Percentiles rank a stretch among this genome's conserved stretches.
Evolutionary conservation across 805 yeast genomes (phyloP).

Genomic region (Candida broadrunensis): DNA sequence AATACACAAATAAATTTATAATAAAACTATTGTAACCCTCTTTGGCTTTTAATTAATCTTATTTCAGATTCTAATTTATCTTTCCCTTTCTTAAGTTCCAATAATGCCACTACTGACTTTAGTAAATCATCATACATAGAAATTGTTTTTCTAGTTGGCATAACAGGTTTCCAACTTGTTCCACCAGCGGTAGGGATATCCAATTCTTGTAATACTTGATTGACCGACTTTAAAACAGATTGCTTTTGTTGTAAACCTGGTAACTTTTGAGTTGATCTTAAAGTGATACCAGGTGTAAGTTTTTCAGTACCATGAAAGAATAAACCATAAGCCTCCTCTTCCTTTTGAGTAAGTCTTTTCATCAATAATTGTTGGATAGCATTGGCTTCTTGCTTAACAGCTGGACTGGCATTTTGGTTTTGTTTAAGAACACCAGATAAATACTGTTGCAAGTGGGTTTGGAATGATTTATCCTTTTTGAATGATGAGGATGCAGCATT

Average conservation of each 20-base stretch:
- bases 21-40: conserved; percentile 22
- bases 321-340: conserved; percentile 83
- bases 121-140: conserved; percentile 73
- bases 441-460: conserved; percentile 45
- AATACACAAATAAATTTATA: background rate
- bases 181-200: conserved; percentile 63
- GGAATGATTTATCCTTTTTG: conserved; percentile 38
- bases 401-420: conserved; percentile 21
- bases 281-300: conserved; percentile 72
- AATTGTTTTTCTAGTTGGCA: conserved; percentile 81
- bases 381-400: conserved; percentile 32
- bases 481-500: conserved; percentile 53
- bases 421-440: conserved; percentile 34
- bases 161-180: conserved; percentile 64
- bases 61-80: conserved; percentile 86
- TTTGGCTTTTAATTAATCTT: conserved; percentile 39
- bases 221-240: conserved; percentile 71
- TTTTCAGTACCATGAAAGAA: conserved; percentile 69
- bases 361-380: conserved; percentile 45
- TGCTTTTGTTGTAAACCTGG: conserved; percentile 55
- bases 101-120: conserved; percentile 62
- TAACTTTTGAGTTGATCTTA: conserved; percentile 62
- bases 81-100: conserved; percentile 81
- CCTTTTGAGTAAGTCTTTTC: conserved; percentile 64
- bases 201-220: conserved; percentile 70